Conservation (phyloP, 371 early-diverging fungal species). For the Lichtheimia corymbifera region DNA sequence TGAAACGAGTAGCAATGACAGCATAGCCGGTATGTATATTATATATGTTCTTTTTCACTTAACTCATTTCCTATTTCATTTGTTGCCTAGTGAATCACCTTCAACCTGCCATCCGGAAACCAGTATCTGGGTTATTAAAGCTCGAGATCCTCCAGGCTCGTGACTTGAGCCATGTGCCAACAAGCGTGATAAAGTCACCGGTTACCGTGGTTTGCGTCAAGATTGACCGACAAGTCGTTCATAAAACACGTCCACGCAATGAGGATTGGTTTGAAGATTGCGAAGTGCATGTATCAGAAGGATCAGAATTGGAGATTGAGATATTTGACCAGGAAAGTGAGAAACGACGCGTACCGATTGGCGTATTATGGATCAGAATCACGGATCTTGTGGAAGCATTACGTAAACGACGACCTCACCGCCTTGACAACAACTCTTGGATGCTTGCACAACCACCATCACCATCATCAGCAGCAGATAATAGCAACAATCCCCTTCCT, state of each 20-base stretch:
- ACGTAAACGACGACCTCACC: conserved; percentile 58
- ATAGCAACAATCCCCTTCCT: background rate
- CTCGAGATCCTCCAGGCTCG: conserved; percentile 67
- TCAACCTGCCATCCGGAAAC: conserved; percentile 66
- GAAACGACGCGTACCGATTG: conserved; percentile 61
- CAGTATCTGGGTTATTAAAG: conserved; percentile 74
- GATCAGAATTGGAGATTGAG: conserved; percentile 89
- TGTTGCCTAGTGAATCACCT: conserved; percentile 50
- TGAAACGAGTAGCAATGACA: conserved; percentile 48
- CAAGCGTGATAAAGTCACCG: conserved; percentile 55
- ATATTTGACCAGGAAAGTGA: conserved; percentile 73
- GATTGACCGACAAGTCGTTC: conserved; percentile 77
- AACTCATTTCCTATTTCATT: conserved; percentile 14
- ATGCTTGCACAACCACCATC: background rate
- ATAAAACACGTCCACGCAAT: conserved; percentile 63
- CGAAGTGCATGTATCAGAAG: conserved; percentile 82
- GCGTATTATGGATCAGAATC: conserved; percentile 83
- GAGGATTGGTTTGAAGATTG: conserved; percentile 80
- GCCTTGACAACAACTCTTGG: conserved; percentile 10
- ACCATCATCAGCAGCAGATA: background rate
- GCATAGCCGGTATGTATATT: too few relatives aligned
- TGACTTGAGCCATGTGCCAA: conserved; percentile 69
- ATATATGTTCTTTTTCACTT: background rate
- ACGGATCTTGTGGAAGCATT: conserved; percentile 79
- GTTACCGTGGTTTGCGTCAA: conserved; percentile 78